Conservation (phyloP, 495 filamentous ascomycete species). For the Letharia columbiana region DNA sequence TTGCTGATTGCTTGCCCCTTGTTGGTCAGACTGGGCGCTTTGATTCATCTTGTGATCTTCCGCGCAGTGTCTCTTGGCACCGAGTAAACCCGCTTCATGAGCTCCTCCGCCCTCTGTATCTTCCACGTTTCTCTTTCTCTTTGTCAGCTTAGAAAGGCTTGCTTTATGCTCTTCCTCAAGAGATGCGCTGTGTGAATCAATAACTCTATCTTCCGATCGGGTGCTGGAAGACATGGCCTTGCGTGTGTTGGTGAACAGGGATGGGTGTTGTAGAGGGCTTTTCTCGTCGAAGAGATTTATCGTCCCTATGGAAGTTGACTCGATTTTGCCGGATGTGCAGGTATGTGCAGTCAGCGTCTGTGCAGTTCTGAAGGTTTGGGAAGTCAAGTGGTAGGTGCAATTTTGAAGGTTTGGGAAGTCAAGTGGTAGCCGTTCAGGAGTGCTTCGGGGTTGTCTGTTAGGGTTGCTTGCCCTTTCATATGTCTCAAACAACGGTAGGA, state of each 20-base stretch:
- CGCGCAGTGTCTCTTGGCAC: background rate
- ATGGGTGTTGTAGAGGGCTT: background rate
- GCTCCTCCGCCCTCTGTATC: background rate
- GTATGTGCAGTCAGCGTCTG: background rate
- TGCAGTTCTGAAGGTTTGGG: background rate
- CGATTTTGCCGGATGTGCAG: no score
- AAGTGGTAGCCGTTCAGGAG: background rate
- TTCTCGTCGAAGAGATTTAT: background rate
- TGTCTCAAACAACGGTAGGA: background rate
- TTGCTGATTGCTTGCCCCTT: background rate
- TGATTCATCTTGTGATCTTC: background rate
- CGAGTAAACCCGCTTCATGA: background rate
- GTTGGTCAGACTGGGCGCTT: background rate
- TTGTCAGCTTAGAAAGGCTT: background rate
- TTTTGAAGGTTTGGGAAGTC: background rate
- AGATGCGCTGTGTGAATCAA: background rate
- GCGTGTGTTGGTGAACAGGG: background rate
- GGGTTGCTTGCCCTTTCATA: background rate
- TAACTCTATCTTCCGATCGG: background rate
- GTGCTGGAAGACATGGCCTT: background rate
- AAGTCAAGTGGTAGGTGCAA: background rate
- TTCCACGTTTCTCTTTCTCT: background rate
- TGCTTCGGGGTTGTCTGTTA: background rate
- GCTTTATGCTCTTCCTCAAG: background rate
- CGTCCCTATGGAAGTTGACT: background rate